A percentile compares a stretch with the other conserved stretches of the same genome.
phyloP scores from a whole-genome alignment of 2,329 filamentous ascomycete species.

The Achaetomium macrosporum region DNA sequence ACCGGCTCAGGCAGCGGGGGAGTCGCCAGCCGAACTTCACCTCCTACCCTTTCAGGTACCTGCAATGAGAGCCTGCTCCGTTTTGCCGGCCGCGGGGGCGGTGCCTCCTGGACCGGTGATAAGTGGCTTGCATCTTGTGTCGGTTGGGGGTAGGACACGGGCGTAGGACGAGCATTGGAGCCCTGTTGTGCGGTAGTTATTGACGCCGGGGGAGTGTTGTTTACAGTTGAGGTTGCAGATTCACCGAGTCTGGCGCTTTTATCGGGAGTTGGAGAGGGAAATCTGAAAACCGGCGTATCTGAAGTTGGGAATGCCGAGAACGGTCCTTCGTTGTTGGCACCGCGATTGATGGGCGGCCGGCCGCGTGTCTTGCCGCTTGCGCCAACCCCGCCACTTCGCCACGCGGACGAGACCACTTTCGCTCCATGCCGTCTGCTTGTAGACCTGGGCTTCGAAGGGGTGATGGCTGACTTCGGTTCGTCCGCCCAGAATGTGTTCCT shows the following conservation, averaged over 20 bases:
- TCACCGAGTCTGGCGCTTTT: background rate
- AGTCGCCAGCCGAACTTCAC: conserved; percentile 30
- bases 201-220: conserved; percentile 1
- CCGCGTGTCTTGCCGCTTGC: conserved; percentile 68
- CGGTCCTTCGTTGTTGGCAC: conserved; percentile 47
- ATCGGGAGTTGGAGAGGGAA: conserved; percentile 21
- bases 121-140: background rate
- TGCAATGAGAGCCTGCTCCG: conserved; percentile 54
- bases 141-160: conserved; percentile 5
- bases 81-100: conserved; percentile 23
- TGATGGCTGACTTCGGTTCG: conserved; percentile 72
- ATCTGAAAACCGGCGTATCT: conserved; percentile 48
- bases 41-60: conserved; percentile 42
- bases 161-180: background rate
- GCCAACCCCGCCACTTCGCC: conserved; percentile 62
- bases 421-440: conserved; percentile 65
- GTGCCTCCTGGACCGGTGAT: conserved; percentile 17
- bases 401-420: conserved; percentile 82
- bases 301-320: conserved; percentile 59
- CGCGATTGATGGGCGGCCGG: conserved; percentile 68
- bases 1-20: conserved; percentile 21
- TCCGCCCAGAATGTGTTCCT: conserved; percentile 51
- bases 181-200: background rate
- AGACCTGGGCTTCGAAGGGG: conserved; percentile 52
- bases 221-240: background rate